Percentiles rank a stretch among this genome's conserved stretches.
phyloP scores from a whole-genome alignment of 345 rosid species.

The Eucalyptus decipiens region DNA sequence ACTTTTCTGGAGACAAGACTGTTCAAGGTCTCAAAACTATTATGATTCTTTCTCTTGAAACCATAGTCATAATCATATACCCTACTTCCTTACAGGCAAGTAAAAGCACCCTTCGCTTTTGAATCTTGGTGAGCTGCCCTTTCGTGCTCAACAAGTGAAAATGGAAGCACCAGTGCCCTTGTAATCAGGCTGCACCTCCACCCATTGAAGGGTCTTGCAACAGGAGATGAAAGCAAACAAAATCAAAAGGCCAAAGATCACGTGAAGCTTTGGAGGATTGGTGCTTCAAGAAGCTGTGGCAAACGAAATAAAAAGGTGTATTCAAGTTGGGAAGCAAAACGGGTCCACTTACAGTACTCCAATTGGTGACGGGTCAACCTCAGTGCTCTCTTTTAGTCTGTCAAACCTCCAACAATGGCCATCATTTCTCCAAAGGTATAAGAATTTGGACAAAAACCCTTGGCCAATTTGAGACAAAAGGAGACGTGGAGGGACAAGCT shows the following conservation, averaged over 20 bases:
- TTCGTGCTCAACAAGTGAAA: not conserved
- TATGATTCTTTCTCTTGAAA: not conserved
- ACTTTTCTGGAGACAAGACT: not conserved
- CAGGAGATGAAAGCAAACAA: slow-evolving; percentile 3
- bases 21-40: not conserved
- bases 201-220: not conserved
- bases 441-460: not conserved
- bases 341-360: slow-evolving; percentile 39
- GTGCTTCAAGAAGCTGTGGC: slow-evolving; percentile 14
- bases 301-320: slow-evolving; percentile 28
- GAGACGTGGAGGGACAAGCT: slow-evolving; percentile 20
- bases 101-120: not conserved
- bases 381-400: slow-evolving; percentile 29
- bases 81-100: not conserved
- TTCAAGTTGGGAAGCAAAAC: slow-evolving; percentile 33
- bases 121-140: not conserved
- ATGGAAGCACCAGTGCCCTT: not conserved
- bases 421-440: slow-evolving; percentile 4
- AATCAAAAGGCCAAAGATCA: not conserved
- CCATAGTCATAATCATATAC: not conserved
- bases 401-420: slow-evolving; percentile 22
- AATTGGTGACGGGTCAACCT: slow-evolving; percentile 56
- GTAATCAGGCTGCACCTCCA: not conserved
- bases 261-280: slow-evolving; percentile 11
- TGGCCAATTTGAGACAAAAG: slow-evolving; percentile 17